Conservation (phyloP, 2,329 filamentous ascomycete genomes). For the Sporothrix protearum region DNA sequence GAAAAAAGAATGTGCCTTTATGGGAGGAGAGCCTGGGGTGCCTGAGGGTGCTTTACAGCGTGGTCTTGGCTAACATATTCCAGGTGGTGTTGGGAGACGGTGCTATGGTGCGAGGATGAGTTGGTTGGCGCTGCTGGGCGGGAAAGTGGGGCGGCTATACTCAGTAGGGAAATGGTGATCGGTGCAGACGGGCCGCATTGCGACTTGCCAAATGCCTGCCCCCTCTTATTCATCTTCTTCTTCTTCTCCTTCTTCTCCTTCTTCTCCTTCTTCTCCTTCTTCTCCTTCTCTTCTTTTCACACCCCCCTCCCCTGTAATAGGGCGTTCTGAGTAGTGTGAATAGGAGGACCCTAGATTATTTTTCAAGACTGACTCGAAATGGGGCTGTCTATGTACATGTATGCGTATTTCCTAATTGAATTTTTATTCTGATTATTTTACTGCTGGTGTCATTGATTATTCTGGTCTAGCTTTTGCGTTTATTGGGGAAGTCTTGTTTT, state of each 20-base stretch:
- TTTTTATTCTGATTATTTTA: neutral
- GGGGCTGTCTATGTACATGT: neutral
- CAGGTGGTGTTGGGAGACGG: too few relatives aligned
- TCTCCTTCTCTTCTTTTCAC: neutral
- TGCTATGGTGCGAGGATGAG: neutral
- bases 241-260: neutral
- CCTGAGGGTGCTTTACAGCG: neutral
- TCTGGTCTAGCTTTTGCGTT: too few relatives aligned
- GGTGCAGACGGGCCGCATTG: conserved; percentile 5
- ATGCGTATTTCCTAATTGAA: neutral
- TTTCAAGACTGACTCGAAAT: neutral
- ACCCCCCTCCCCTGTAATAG: neutral
- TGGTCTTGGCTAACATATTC: neutral
- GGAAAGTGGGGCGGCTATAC: neutral
- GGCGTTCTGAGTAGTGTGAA: neutral
- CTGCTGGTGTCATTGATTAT: neutral
- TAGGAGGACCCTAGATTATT: neutral
- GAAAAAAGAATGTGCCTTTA: neutral
- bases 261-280: neutral
- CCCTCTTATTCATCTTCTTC: neutral
- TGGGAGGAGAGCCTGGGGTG: neutral
- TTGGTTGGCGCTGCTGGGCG: neutral
- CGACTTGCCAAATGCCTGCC: neutral
- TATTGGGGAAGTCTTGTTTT: neutral
- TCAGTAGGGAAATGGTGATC: neutral